Evolutionary conservation across 805 yeast genomes (phyloP).

Genomic region (Nakazawaea molendinolei): DNA sequence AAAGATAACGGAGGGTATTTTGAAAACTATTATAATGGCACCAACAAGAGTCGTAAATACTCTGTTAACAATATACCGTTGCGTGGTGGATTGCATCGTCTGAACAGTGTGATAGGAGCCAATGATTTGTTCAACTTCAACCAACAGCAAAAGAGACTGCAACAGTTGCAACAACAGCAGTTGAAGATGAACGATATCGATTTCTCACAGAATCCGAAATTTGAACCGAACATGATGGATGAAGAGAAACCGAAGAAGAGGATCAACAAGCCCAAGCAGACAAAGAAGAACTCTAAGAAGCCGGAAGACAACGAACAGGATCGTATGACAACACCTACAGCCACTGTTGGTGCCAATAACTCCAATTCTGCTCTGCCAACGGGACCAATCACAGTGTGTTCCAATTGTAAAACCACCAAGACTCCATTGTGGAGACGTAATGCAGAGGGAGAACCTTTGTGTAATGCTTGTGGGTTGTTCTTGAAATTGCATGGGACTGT

Average conservation of each 20-base stretch:
- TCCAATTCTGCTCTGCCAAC: too few species aligned
- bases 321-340: too few species aligned
- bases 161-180: background rate
- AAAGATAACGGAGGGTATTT: slow-evolving; percentile 12
- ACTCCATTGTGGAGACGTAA: slow-evolving; percentile 96
- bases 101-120: slow-evolving; percentile 8
- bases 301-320: too few species aligned
- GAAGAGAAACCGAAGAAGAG: too few species aligned
- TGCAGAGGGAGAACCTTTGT: slow-evolving; percentile 85
- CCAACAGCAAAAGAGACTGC: slow-evolving; percentile 4
- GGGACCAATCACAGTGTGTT: slow-evolving; percentile 40
- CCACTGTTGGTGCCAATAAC: too few species aligned
- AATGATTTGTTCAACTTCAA: slow-evolving; percentile 6
- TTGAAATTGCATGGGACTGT: slow-evolving; percentile 92
- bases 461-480: slow-evolving; percentile 95
- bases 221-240: too few species aligned
- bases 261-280: too few species aligned
- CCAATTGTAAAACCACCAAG: slow-evolving; percentile 86
- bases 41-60: slow-evolving; percentile 1
- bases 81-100: slow-evolving; percentile 6
- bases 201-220: too few species aligned
- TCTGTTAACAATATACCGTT: slow-evolving; percentile 4
- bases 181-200: too few species aligned
- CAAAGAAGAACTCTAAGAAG: too few species aligned
- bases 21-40: slow-evolving; percentile 9